Evolutionary conservation across 768 basidiomycete species (phyloP).

Genomic region (Calocybe gangraenosa): DNA sequence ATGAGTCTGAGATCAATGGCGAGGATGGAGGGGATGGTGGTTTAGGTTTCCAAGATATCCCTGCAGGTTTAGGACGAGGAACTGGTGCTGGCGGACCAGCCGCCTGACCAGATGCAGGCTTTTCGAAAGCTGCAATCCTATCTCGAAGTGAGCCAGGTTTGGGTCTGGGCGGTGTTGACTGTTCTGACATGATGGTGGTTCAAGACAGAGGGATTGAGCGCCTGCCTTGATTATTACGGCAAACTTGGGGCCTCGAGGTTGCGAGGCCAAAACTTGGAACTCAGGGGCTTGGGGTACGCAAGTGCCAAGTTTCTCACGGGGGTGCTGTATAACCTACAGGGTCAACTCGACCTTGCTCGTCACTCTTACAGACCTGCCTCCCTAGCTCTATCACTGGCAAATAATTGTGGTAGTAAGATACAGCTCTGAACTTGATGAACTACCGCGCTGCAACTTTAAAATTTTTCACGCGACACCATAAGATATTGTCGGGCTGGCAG

Average conservation of each 20-base stretch:
- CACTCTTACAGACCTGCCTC: too few relatives aligned
- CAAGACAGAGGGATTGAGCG: conserved; percentile 3
- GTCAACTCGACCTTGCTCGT: too few relatives aligned
- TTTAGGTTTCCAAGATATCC: conserved; percentile 71
- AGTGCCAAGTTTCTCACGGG: too few relatives aligned
- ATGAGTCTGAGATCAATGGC: conserved; percentile 21
- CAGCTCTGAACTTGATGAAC: too few relatives aligned
- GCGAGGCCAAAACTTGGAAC: too few relatives aligned
- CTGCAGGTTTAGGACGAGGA: conserved; percentile 64
- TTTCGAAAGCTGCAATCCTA: conserved; percentile 87
- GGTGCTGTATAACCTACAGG: too few relatives aligned
- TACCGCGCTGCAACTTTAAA: too few relatives aligned
- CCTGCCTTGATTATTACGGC: background rate
- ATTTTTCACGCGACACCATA: too few relatives aligned
- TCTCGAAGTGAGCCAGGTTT: conserved; percentile 80
- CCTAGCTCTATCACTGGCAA: too few relatives aligned
- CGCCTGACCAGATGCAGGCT: conserved; percentile 36
- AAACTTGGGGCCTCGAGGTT: background rate
- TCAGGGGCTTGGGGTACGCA: too few relatives aligned
- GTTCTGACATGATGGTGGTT: conserved; percentile 52
- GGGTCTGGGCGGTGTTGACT: conserved; percentile 50
- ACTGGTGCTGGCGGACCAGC: conserved; percentile 33
- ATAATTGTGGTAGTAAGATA: too few relatives aligned
- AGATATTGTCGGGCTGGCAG: too few relatives aligned
- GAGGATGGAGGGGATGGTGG: conserved; percentile 47